Evolutionary conservation across 768 basidiomycete species (phyloP).

Genomic region (Calvatia gigantea): DNA sequence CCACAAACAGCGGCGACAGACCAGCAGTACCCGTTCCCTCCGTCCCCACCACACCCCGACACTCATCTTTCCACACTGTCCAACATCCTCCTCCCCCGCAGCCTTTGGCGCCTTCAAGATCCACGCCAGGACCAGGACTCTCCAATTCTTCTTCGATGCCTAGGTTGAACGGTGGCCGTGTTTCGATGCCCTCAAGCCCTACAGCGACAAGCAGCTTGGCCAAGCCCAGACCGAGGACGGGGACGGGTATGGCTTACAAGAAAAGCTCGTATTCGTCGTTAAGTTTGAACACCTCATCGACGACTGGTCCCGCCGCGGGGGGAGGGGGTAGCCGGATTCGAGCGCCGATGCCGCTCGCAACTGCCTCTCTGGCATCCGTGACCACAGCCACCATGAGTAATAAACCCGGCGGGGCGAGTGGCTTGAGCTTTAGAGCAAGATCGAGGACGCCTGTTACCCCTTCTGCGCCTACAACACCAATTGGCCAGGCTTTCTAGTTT

Average conservation of each 20-base stretch:
- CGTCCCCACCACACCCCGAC: slow-evolving; percentile 15
- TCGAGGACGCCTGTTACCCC: not conserved
- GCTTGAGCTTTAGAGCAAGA: not conserved
- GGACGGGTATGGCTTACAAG: slow-evolving; percentile 68
- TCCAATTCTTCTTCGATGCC: slow-evolving; percentile 9
- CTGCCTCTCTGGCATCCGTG: slow-evolving; percentile 7
- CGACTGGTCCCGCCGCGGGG: not conserved
- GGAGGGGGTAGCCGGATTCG: slow-evolving; percentile 14
- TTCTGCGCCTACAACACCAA: not conserved
- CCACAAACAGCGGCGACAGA: slow-evolving; percentile 22
- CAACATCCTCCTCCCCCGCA: slow-evolving; percentile 5
- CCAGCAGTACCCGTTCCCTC: slow-evolving; percentile 32
- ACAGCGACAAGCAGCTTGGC: slow-evolving; percentile 10
- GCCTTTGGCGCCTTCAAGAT: slow-evolving; percentile 6
- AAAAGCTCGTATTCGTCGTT: slow-evolving; percentile 26
- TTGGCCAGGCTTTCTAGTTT: slow-evolving; percentile 6
- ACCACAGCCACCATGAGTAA: not conserved
- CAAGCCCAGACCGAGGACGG: slow-evolving; percentile 54
- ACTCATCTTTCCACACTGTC: slow-evolving; percentile 2
- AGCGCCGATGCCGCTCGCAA: slow-evolving; percentile 18
- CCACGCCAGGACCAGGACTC: not conserved
- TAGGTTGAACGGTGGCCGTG: not conserved
- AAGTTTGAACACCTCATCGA: not conserved
- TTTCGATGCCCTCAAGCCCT: slow-evolving; percentile 1
- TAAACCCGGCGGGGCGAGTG: not conserved